A percentile compares a stretch with the other conserved stretches of the same genome.
Evolutionary conservation across 768 basidiomycete species (phyloP).

Genomic region (Mycena sanguinolenta): DNA sequence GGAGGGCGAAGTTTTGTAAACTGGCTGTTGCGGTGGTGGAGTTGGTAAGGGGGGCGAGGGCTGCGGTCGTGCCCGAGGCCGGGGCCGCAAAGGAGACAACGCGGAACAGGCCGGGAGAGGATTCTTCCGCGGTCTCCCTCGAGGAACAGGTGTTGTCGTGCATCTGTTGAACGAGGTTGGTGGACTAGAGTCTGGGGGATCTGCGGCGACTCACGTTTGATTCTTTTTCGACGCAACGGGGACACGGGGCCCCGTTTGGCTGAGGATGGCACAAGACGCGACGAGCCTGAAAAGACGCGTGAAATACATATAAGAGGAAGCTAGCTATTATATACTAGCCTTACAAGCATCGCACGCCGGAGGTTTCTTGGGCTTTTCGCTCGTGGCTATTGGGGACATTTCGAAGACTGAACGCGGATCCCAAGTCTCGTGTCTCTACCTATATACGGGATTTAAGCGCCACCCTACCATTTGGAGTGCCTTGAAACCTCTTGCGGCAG

Average conservation of each 20-base stretch:
- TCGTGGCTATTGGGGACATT: neutral
- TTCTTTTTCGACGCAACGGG: slow-evolving; percentile 17
- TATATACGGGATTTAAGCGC: neutral
- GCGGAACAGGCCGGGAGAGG: neutral
- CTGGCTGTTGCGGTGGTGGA: too few species aligned
- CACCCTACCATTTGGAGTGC: neutral
- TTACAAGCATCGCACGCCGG: slow-evolving; percentile 23
- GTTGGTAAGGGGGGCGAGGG: neutral
- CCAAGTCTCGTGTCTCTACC: neutral
- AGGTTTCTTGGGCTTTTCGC: slow-evolving; percentile 14
- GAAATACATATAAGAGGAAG: neutral
- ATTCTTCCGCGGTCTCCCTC: slow-evolving; percentile 7
- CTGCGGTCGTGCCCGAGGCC: neutral
- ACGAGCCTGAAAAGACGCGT: slow-evolving; percentile 5
- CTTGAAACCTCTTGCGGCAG: neutral
- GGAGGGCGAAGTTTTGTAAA: neutral
- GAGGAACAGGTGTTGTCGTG: slow-evolving; percentile 5
- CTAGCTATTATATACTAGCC: neutral
- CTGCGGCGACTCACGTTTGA: neutral
- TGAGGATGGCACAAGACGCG: slow-evolving; percentile 20
- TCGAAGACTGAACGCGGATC: neutral
- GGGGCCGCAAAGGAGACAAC: neutral
- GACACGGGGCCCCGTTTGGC: slow-evolving; percentile 15
- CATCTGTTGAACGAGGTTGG: neutral
- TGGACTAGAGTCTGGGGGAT: neutral